Percentiles rank a stretch among this genome's conserved stretches.
Conservation (phyloP, 2,329 filamentous ascomycete genomes). For the Phialophora expanda region DNA sequence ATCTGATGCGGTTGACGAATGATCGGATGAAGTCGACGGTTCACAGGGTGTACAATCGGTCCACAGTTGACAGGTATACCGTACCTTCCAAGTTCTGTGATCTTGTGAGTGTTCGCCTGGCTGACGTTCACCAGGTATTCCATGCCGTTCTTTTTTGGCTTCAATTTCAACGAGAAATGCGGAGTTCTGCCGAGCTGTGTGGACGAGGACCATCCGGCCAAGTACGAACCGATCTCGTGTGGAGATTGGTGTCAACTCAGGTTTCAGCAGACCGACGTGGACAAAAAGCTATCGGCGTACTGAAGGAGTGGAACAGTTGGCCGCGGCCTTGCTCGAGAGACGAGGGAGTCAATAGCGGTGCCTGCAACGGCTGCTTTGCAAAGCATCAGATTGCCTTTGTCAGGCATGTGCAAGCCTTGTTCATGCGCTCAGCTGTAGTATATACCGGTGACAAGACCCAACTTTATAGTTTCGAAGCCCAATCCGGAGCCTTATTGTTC, state of each 20-base stretch:
- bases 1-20: slow-evolving; percentile 58
- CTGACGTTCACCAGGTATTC: slow-evolving; percentile 48
- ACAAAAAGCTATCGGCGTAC: slow-evolving; percentile 18
- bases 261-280: slow-evolving; percentile 32
- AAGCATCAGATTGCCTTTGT: neutral
- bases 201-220: slow-evolving; percentile 53
- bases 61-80: slow-evolving; percentile 35
- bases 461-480: slow-evolving; percentile 18
- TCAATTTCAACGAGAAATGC: slow-evolving; percentile 60
- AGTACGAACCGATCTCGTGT: slow-evolving; percentile 56
- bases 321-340: neutral
- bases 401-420: neutral
- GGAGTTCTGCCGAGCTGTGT: slow-evolving; percentile 52
- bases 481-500: slow-evolving; percentile 43
- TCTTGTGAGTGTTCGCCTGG: neutral
- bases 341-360: neutral
- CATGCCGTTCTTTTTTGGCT: slow-evolving; percentile 64
- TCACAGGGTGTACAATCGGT: slow-evolving; percentile 58
- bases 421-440: neutral
- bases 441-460: neutral
- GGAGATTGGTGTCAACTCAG: slow-evolving; percentile 34
- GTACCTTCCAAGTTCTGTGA: neutral
- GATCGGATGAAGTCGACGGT: slow-evolving; percentile 57
- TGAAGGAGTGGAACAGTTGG: neutral
- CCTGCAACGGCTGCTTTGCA: neutral